Conservation (phyloP, 192 early-diverging fungal species). For the Podila epigama region DNA sequence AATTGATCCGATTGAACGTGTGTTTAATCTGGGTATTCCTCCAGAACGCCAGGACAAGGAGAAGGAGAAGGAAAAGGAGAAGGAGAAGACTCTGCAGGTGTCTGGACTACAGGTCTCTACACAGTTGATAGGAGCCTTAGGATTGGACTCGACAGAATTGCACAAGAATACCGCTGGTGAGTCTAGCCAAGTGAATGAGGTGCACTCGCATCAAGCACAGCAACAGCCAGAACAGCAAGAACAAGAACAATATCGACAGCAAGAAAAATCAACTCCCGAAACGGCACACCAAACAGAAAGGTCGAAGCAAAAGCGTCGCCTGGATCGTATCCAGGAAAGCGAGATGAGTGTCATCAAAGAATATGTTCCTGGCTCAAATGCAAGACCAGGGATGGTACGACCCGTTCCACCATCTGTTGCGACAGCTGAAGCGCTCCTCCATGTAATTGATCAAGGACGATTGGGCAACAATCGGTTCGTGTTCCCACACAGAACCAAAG, state of each 20-base stretch:
- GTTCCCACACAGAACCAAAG: not conserved
- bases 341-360: not conserved
- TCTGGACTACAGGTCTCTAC: too few species aligned
- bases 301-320: not conserved
- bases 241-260: too few species aligned
- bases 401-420: slow-evolving; percentile 36
- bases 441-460: slow-evolving; percentile 15
- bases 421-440: slow-evolving; percentile 14
- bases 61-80: not conserved
- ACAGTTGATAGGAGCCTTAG: too few species aligned
- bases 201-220: too few species aligned
- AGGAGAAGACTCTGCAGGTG: not conserved
- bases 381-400: slow-evolving; percentile 17
- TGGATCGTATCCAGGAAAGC: not conserved
- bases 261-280: too few species aligned
- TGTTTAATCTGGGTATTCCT: slow-evolving; percentile 41
- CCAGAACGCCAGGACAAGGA: not conserved
- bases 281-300: too few species aligned
- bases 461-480: slow-evolving; percentile 3
- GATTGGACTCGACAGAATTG: too few species aligned
- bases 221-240: too few species aligned
- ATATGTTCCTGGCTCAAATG: not conserved
- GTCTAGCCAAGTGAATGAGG: too few species aligned
- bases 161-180: too few species aligned
- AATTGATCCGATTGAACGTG: slow-evolving; percentile 28